Percentiles rank a stretch among this genome's conserved stretches.
phyloP scores from a whole-genome alignment of 1,284 basidiomycete species.

The Cutaneotrichosporon spelunceum region DNA sequence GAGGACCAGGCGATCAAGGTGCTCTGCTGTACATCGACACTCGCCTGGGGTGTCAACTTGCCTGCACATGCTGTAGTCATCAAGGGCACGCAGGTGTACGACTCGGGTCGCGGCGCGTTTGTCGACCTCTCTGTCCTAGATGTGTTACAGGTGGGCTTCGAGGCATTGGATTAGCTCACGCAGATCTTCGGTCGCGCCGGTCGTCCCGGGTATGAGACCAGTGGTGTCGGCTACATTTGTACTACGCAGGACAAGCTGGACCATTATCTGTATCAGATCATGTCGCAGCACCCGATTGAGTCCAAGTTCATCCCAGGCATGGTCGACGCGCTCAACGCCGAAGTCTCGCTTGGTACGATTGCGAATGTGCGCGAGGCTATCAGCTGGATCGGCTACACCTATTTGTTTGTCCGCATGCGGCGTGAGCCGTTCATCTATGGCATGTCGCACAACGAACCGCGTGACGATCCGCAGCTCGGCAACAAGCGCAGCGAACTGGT shows the following conservation, averaged over 20 bases:
- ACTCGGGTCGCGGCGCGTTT: slow-evolving; percentile 81
- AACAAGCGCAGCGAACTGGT: slow-evolving; percentile 73
- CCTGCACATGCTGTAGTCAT: slow-evolving; percentile 98
- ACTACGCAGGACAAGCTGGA: slow-evolving; percentile 88
- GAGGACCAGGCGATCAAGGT: slow-evolving; percentile 88
- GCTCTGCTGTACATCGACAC: slow-evolving; percentile 93
- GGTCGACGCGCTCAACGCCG: slow-evolving; percentile 90
- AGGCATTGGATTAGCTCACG: neutral
- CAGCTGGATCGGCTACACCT: slow-evolving; percentile 96
- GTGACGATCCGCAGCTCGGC: slow-evolving; percentile 74
- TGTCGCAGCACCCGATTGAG: slow-evolving; percentile 92
- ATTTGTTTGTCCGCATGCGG: slow-evolving; percentile 92
- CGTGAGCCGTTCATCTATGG: slow-evolving; percentile 91
- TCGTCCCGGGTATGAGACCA: slow-evolving; percentile 89
- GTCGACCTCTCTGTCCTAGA: slow-evolving; percentile 93
- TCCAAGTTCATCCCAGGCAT: slow-evolving; percentile 90
- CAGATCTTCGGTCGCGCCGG: slow-evolving; percentile 94
- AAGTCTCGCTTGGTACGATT: slow-evolving; percentile 92
- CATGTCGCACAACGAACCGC: slow-evolving; percentile 69
- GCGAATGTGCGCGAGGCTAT: slow-evolving; percentile 82
- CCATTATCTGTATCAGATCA: slow-evolving; percentile 87
- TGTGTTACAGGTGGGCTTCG: slow-evolving; percentile 67
- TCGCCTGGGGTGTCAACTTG: slow-evolving; percentile 99
- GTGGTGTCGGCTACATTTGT: slow-evolving; percentile 95
- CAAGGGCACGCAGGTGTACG: slow-evolving; percentile 97